Percentiles rank a stretch among this genome's conserved stretches.
Evolutionary conservation across 352 stramenopile species (phyloP).

Genomic region (Phytophthora cactorum): DNA sequence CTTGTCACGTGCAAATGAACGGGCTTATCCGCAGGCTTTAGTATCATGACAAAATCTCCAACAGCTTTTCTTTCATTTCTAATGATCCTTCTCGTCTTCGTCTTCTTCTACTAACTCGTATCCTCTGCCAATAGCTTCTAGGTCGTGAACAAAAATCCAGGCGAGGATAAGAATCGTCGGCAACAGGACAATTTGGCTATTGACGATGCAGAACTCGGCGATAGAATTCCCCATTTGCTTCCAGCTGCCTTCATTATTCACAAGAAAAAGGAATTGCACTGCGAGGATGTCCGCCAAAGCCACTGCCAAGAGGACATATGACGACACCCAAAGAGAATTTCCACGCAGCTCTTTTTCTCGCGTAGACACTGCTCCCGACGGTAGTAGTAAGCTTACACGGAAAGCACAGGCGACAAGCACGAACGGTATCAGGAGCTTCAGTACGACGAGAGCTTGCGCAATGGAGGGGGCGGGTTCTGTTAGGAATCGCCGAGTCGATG

Average conservation of each 20-base stretch:
- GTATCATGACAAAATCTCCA: not conserved
- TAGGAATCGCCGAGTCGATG: slow-evolving; percentile 76
- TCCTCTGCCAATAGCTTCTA: slow-evolving; percentile 20
- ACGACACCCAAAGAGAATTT: slow-evolving; percentile 27
- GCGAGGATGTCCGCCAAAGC: slow-evolving; percentile 70
- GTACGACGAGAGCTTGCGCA: slow-evolving; percentile 67
- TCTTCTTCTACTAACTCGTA: slow-evolving; percentile 15
- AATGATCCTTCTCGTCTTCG: slow-evolving; percentile 26
- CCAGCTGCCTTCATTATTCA: slow-evolving; percentile 85
- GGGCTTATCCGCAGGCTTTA: not conserved
- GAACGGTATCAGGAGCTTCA: slow-evolving; percentile 83
- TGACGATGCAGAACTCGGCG: slow-evolving; percentile 82
- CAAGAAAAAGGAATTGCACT: slow-evolving; percentile 80
- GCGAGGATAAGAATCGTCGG: slow-evolving; percentile 62
- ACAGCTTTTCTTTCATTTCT: not conserved
- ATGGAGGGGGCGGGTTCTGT: slow-evolving; percentile 66
- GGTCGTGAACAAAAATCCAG: slow-evolving; percentile 36
- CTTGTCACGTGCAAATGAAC: slow-evolving; percentile 54
- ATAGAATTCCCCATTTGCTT: slow-evolving; percentile 90
- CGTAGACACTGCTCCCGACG: slow-evolving; percentile 13
- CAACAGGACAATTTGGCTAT: slow-evolving; percentile 74
- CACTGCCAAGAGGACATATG: slow-evolving; percentile 66
- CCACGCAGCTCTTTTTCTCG: slow-evolving; percentile 12
- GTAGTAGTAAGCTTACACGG: slow-evolving; percentile 50
- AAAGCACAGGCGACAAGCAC: slow-evolving; percentile 71